Conservation (phyloP, 352 stramenopile genomes). For the Phytophthora ohioensis region DNA sequence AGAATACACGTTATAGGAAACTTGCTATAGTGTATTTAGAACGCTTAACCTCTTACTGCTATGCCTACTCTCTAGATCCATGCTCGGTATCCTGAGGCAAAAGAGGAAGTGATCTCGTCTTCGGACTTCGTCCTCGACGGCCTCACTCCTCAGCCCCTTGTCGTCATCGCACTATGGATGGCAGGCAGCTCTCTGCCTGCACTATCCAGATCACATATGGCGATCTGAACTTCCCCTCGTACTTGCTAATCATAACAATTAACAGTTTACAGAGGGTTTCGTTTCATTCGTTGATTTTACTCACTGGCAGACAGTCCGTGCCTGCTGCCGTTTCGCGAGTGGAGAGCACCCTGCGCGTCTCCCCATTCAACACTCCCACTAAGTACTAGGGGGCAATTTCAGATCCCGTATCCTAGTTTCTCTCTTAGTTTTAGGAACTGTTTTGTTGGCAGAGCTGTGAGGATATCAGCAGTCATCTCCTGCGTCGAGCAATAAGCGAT, state of each 20-base stretch:
- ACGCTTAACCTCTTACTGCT: not conserved
- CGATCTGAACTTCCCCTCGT: slow-evolving; percentile 5
- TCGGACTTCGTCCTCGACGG: not conserved
- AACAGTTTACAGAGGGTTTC: not conserved
- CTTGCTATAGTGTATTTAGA: not conserved
- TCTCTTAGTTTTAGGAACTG: slow-evolving; percentile 29
- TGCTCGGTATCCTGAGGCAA: slow-evolving; percentile 1
- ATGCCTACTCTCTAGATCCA: not conserved
- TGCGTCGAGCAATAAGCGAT: slow-evolving; percentile 18
- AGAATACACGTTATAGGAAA: not conserved
- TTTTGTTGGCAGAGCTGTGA: slow-evolving; percentile 26
- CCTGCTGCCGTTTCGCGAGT: not conserved
- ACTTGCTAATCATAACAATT: not conserved
- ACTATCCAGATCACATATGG: slow-evolving; percentile 19
- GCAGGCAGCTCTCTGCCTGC: slow-evolving; percentile 19
- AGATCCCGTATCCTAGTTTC: slow-evolving; percentile 13
- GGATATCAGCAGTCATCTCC: slow-evolving; percentile 31
- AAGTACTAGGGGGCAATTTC: not conserved
- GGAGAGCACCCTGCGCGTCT: not conserved
- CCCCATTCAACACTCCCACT: not conserved
- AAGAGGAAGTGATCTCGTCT: not conserved
- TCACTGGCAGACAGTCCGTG: not conserved
- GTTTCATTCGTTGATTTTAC: not conserved
- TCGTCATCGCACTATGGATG: slow-evolving; percentile 20
- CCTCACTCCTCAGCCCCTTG: not conserved